These are phyloP conservation scores for Tuber microsphaerosporum DNA, from an alignment of 495 filamentous ascomycete species.

Conservation along the genomic window DNA sequence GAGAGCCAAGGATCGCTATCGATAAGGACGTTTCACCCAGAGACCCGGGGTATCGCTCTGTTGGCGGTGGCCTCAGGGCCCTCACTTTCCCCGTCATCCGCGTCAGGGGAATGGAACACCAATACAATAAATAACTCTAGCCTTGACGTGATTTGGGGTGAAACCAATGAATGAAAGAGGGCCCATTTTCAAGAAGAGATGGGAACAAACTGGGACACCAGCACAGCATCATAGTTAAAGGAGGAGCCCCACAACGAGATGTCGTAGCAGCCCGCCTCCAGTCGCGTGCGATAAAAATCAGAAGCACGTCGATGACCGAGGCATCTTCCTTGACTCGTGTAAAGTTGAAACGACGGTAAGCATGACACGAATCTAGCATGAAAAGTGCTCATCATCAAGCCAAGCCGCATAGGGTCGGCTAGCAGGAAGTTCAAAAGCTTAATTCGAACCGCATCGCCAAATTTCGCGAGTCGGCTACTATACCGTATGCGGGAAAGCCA, in stretches of 20 bases:
- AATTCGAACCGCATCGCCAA: background rate
- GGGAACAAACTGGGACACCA: background rate
- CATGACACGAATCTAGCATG: background rate
- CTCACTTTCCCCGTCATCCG: background rate
- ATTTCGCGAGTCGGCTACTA: background rate
- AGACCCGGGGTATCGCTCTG: background rate
- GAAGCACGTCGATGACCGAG: background rate
- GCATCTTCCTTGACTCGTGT: background rate
- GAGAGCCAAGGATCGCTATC: background rate
- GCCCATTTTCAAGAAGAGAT: background rate
- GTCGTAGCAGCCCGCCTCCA: background rate
- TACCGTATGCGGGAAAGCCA: background rate
- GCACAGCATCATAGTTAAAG: background rate
- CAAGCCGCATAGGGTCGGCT: background rate
- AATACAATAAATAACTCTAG: background rate
- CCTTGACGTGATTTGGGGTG: background rate
- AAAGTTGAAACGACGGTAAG: background rate
- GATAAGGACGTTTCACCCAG: conserved; percentile 2
- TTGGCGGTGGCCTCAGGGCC: background rate
- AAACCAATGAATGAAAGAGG: background rate
- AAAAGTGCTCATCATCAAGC: background rate
- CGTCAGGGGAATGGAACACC: background rate
- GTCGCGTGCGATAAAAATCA: background rate
- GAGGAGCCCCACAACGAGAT: background rate
- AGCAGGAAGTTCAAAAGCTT: background rate